Percentiles rank a stretch among this genome's conserved stretches.
Evolutionary conservation across 2,329 filamentous ascomycete genomes (phyloP).

Genomic region (Scolecobasidium constrictum): DNA sequence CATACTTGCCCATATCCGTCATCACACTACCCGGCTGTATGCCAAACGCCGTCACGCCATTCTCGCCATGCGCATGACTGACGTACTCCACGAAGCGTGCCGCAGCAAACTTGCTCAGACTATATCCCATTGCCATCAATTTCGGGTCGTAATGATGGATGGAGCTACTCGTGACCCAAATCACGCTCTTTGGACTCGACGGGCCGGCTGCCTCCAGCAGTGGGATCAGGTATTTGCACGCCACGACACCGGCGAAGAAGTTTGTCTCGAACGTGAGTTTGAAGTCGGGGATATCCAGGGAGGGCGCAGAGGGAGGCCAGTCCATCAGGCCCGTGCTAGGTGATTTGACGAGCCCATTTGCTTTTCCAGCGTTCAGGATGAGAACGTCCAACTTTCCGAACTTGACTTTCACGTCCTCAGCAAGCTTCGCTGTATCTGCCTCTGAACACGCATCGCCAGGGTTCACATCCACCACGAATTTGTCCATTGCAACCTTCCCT

Average conservation of each 20-base stretch:
- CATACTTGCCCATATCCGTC: conserved; percentile 13
- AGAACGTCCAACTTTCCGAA: conserved; percentile 5
- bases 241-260: conserved; percentile 2
- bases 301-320: not conserved
- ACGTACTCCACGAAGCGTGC: conserved; percentile 18
- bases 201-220: conserved; percentile 1
- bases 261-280: conserved; percentile 4
- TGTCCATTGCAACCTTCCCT: not conserved
- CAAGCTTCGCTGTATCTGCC: not conserved
- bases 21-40: conserved; percentile 22
- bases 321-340: not conserved
- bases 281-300: conserved; percentile 3
- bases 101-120: conserved; percentile 20
- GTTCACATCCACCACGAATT: not conserved
- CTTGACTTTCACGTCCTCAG: not conserved
- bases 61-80: conserved; percentile 16
- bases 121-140: conserved; percentile 10
- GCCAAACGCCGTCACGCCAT: conserved; percentile 17
- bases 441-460: conserved; percentile 3
- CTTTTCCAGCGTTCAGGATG: conserved; percentile 1
- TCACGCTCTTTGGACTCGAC: not conserved
- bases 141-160: conserved; percentile 6
- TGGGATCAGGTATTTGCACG: conserved; percentile 1
- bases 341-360: not conserved
- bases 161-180: not conserved